A percentile compares a stretch with the other conserved stretches of the same genome.
Conservation (phyloP, 208 protist species). For the Crithidia fasciculata region DNA sequence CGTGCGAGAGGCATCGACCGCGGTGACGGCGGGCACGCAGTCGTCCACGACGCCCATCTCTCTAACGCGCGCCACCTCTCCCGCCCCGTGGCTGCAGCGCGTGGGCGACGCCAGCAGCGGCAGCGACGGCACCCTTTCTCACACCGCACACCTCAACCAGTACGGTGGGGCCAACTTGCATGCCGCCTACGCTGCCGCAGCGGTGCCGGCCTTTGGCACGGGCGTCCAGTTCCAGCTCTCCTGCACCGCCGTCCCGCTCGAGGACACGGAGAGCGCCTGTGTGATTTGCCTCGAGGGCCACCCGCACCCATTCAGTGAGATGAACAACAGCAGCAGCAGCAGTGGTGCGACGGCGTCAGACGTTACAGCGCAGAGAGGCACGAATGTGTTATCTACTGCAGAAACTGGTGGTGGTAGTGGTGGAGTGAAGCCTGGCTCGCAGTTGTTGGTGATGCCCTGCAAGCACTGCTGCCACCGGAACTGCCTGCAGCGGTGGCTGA, state of each 20-base stretch:
- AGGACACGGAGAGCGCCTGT: constrained; percentile 37
- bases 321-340: no score
- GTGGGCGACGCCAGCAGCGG: background rate
- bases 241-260: constrained; percentile 29
- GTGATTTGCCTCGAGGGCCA: constrained; percentile 34
- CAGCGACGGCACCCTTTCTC: background rate
- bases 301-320: background rate
- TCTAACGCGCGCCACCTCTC: background rate
- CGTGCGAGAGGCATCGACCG: background rate
- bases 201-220: background rate
- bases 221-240: constrained; percentile 21
- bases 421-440: constrained; percentile 46
- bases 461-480: constrained; percentile 68
- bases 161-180: background rate
- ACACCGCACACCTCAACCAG: no score
- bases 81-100: constrained; percentile 16
- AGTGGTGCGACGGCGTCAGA: background rate
- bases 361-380: background rate
- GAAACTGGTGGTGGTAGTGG: constrained; percentile 10
- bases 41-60: background rate
- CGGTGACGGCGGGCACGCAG: background rate
- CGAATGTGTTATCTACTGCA: background rate
- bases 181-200: constrained; percentile 1
- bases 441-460: constrained; percentile 57
- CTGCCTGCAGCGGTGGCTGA: constrained; percentile 78